Evolutionary conservation across 768 basidiomycete species (phyloP), one percentile per base, ranked within the genome.

Genomic region (Psilocybe azurescens): DNA sequence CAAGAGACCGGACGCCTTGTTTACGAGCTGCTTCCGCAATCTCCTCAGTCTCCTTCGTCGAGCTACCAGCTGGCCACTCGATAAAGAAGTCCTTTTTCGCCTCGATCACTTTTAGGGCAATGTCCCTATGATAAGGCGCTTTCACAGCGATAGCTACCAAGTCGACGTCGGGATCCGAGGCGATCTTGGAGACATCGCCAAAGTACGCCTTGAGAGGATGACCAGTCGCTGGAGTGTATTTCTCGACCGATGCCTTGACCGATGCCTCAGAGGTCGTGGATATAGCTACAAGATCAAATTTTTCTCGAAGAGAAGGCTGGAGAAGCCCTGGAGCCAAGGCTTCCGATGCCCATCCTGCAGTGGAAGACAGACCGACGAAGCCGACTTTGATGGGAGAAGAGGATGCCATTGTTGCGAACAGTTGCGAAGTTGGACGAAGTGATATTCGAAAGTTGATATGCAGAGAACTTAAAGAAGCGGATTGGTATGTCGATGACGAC

Each of bases 51-150:
- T 81, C 76, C 38, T 69, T 56, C 10, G 75, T 49, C 10, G 54
- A 67, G 24, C 51, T 66, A 3, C 78, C 80, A n/a, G 69, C 74
- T 3, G 80, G 78, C 78, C 78, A 81, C 62, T 81, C 79, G 7
- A 79, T 57, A 56, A 79, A 80, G 39, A 79, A 60, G 39, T 75
- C 63, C 63, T 80, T 81, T n/a, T 75, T 76, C 32, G 74, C 74
- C 29, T 71, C 74, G 47, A 81, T 73, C 2, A 68, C 74, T 14
- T 75, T 73, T 44, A 72, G n/a, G 7, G 72, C 66, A 1, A 71
- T 67, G 1, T 67, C 67, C 32, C 68, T 72, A 65, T 80, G 79
- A 2, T 53, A 18, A 8, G 67, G 65, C n/a, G 73, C 68, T 57
- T 72, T 75, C 24, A 81, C 75, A 14, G 75, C 50, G 1, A 79